phyloP scores from a whole-genome alignment of 768 basidiomycete genomes.

The Auricularia sp. region DNA sequence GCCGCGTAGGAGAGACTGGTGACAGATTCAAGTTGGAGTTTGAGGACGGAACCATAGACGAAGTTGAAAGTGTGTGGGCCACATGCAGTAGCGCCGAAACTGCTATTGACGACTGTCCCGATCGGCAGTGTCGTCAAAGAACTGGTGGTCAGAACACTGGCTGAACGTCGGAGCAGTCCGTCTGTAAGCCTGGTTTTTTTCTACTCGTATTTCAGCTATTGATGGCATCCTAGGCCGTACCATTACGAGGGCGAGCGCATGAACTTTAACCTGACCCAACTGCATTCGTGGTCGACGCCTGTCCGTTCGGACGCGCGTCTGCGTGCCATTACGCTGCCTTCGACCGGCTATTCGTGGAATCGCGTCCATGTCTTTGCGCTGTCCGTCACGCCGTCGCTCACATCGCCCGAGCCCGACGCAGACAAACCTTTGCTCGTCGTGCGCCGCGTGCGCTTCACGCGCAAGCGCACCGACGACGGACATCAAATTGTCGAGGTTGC shows the following conservation, averaged over 20 bases:
- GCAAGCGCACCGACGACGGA: slow-evolving; percentile 33
- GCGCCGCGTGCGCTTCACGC: slow-evolving; percentile 34
- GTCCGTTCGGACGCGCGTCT: slow-evolving; percentile 26
- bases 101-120: not conserved
- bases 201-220: not conserved
- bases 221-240: slow-evolving; percentile 9
- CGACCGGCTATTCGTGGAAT: slow-evolving; percentile 6
- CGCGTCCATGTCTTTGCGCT: slow-evolving; percentile 14
- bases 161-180: slow-evolving; percentile 13
- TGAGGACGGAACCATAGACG: slow-evolving; percentile 10
- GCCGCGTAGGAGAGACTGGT: slow-evolving; percentile 29
- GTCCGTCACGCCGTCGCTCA: slow-evolving; percentile 4
- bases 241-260: slow-evolving; percentile 5
- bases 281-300: slow-evolving; percentile 13
- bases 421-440: slow-evolving; percentile 3
- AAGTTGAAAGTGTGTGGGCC: slow-evolving; percentile 8
- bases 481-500: slow-evolving; percentile 42
- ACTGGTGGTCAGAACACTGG: slow-evolving; percentile 17
- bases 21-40: slow-evolving; percentile 33
- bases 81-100: not conserved
- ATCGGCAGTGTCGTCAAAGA: slow-evolving; percentile 9
- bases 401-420: not conserved
- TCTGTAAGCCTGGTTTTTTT: slow-evolving; percentile 4
- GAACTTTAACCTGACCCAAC: slow-evolving; percentile 15
- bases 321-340: slow-evolving; percentile 25